Evolutionary conservation across 225 moss, liverwort and hornwort genomes (phyloP), one percentile per base, ranked within the genome.

Genomic region (Antitrichia curtipendula): DNA sequence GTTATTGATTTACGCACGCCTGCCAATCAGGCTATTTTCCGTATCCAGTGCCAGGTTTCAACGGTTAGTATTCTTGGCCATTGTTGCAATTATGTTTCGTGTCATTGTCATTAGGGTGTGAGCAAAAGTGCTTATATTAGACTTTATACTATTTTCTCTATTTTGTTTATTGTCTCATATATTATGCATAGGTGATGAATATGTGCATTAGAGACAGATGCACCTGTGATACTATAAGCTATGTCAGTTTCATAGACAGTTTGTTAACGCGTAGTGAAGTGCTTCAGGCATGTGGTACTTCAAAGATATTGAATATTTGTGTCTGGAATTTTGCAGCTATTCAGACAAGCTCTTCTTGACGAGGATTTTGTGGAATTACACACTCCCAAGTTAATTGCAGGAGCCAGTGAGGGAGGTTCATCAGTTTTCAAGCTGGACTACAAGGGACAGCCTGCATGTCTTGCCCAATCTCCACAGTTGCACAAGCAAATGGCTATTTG

Each of bases 391-490:
- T 70, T 99, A 78, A 91, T 95, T 43, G 95, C 96, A 79, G 98
- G 98, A 86, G 98, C 98, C 22, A 99, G 98, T 91, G 98, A 97
- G 89, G 97, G 98, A 83, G 98, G 98, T 36, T 91, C 98, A 47
- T 92, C 95, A 71, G 93, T 97, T 75, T 99, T 99, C 88, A 95
- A 91, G 76, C 87, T 99, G 78, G 95, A 99, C 82, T 99, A 97
- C 78, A 99, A 94, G 86, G 98, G 95, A 27, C 97, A 96, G 72
- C 69, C 92, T 41, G 97, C 96, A 78, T 97, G 95, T 90, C 95
- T 97, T 62, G 95, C 97, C 22, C 98, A 97, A 86, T 99, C 98
- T 73, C 98, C 98, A 74, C 98, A 99, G 71, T 59, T 99, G 66
- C 96, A 99, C 88, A 97, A 97, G 85, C 96, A 98, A 85, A 97